phyloP scores from a whole-genome alignment of 768 basidiomycete species.

The Collybia nuda region DNA sequence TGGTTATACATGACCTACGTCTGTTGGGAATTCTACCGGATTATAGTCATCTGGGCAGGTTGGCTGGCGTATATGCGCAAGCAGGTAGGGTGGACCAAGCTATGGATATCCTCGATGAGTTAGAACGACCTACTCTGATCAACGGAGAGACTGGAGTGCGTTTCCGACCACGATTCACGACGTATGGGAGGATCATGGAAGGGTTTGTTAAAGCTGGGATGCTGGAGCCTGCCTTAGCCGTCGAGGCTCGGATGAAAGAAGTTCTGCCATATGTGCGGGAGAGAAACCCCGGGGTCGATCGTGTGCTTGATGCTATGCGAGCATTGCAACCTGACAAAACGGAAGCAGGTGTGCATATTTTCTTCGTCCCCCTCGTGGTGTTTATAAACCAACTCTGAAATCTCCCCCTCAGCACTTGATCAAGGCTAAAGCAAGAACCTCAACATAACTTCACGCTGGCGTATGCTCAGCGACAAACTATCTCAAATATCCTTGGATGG shows the following conservation, averaged over 20 bases:
- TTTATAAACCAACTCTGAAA: no score
- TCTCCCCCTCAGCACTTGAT: no score
- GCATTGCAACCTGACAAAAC: neutral
- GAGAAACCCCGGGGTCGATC: slow-evolving; percentile 1
- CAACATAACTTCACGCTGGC: no score
- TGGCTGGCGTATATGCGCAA: slow-evolving; percentile 13
- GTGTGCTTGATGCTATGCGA: neutral
- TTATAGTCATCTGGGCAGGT: slow-evolving; percentile 7
- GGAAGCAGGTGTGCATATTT: no score
- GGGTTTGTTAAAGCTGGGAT: slow-evolving; percentile 13
- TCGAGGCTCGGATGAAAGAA: slow-evolving; percentile 13
- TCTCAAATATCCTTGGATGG: no score
- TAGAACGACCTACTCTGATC: neutral
- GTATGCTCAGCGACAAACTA: no score
- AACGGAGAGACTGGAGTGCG: neutral
- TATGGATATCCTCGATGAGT: slow-evolving; percentile 9
- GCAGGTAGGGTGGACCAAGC: slow-evolving; percentile 11
- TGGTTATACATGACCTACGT: slow-evolving; percentile 6
- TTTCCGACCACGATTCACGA: neutral
- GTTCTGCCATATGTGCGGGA: slow-evolving; percentile 1
- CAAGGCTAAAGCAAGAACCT: no score
- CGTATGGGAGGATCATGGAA: slow-evolving; percentile 11
- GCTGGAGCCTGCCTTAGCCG: slow-evolving; percentile 11
- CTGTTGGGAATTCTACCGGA: slow-evolving; percentile 4
- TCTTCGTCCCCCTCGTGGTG: no score